These are phyloP conservation scores for Penicillium cinerascens DNA, from an alignment of 495 filamentous ascomycete genomes.

Conservation along the genomic window DNA sequence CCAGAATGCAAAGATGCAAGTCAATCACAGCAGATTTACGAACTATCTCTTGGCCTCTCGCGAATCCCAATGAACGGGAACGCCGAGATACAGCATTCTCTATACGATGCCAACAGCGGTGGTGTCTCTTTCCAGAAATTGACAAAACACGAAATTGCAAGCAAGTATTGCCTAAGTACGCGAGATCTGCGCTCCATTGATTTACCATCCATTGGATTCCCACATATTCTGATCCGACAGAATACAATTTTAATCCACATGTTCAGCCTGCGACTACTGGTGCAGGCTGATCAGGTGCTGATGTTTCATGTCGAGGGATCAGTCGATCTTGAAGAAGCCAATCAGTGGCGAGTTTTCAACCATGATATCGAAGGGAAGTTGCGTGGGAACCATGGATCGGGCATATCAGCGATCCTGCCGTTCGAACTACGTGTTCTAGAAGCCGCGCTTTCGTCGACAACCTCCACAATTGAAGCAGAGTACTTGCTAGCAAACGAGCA, in stretches of 20 bases:
- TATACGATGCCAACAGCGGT: slow-evolving; percentile 8
- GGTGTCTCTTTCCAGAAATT: slow-evolving; percentile 2
- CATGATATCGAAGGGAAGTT: slow-evolving; percentile 55
- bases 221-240: slow-evolving; percentile 30
- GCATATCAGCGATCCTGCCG: slow-evolving; percentile 50
- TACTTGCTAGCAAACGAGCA: slow-evolving; percentile 18
- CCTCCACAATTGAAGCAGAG: slow-evolving; percentile 30
- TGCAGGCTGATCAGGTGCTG: slow-evolving; percentile 24
- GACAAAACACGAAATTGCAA: slow-evolving; percentile 23
- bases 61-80: slow-evolving; percentile 22
- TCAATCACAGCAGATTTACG: neutral
- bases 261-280: slow-evolving; percentile 28
- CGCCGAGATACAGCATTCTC: slow-evolving; percentile 15
- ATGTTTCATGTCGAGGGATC: slow-evolving; percentile 18
- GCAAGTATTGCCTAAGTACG: slow-evolving; percentile 18
- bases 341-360: slow-evolving; percentile 23
- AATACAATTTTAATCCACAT: slow-evolving; percentile 28
- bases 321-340: slow-evolving; percentile 4
- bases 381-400: slow-evolving; percentile 46
- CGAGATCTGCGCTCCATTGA: slow-evolving; percentile 30
- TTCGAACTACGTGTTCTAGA: slow-evolving; percentile 77
- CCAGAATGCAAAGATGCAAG: neutral
- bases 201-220: slow-evolving; percentile 25
- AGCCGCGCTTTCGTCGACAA: slow-evolving; percentile 69
- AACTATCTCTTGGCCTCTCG: slow-evolving; percentile 14